Evolutionary conservation across 2,329 filamentous ascomycete species (phyloP), one percentile per base, ranked within the genome.

Genomic region (Hypoxylon sp.): DNA sequence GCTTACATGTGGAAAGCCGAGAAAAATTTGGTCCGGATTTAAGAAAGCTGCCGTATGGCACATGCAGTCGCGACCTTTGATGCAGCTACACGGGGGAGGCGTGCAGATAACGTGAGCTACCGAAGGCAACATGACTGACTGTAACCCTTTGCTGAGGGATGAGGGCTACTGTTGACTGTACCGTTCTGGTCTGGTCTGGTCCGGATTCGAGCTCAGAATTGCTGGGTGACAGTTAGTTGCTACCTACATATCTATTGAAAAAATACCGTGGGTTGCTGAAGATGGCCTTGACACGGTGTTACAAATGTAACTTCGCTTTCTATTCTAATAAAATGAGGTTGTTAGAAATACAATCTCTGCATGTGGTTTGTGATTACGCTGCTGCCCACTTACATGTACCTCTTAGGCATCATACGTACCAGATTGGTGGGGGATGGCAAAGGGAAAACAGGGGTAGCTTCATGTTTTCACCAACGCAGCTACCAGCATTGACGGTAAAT

Each of bases 361-460:
- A n/a, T n/a, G n/a, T n/a, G 36, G 13, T n/a, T 5, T 41, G 36
- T 41, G 36, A 41, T 41, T 41, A 43, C 38, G 38, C 38, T 23
- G 2, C 2, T 51, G 7, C 48, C 9, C 34, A 19, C 28, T 34
- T 10, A 13, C 5, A 50, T 21, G 17, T 17, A 30, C 28, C 28
- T 9, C 28, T 30, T 30, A 7, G 28, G 28, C 28, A 9, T 7
- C 9, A 30, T 30, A 30, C 28, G 28, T 30, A 30, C 28, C 5
- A 6, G 28, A 9, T 9, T 7, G 38, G 38, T 19, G 38, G 38
- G 38, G 38, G 38, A 43, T 43, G 19, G 38, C 38, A 43, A 19
- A 19, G 11, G 38, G 17, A 43, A 43, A 19, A 61, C 58, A 61
- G 58, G 58, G 58, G 59, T 62, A 62, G 59, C 59, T 62, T 55